Evolutionary conservation across 352 stramenopile genomes (phyloP).

Genomic region (Phytophthora syringae): DNA sequence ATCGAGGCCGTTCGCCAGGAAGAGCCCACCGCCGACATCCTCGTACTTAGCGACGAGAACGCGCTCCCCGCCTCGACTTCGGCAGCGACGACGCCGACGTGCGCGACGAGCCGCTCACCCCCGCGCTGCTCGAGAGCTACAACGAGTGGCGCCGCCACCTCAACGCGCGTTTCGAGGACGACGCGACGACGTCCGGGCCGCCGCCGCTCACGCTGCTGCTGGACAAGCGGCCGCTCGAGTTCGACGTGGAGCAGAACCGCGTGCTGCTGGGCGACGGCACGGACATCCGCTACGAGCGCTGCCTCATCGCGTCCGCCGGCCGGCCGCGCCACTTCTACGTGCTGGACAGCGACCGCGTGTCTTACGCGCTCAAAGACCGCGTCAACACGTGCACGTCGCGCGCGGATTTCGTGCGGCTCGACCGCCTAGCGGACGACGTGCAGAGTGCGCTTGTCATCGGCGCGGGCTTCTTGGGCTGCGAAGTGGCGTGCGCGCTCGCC

Average conservation of each 20-base stretch:
- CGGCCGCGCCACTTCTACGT: slow-evolving; percentile 90
- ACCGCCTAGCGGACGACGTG: slow-evolving; percentile 59
- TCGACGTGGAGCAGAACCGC: slow-evolving; percentile 88
- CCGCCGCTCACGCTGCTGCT: slow-evolving; percentile 79
- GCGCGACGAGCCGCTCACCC: slow-evolving; percentile 33
- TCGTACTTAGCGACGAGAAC: slow-evolving; percentile 89
- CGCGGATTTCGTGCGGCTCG: slow-evolving; percentile 84
- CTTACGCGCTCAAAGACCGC: slow-evolving; percentile 82
- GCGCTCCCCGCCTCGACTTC: slow-evolving; percentile 70
- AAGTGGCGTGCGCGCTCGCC: slow-evolving; percentile 79
- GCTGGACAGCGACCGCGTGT: slow-evolving; percentile 82
- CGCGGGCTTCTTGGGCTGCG: slow-evolving; percentile 91
- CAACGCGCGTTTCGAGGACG: slow-evolving; percentile 78
- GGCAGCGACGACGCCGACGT: slow-evolving; percentile 20
- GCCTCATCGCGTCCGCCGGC: slow-evolving; percentile 86
- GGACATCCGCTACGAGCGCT: slow-evolving; percentile 86
- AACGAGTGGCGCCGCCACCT: slow-evolving; percentile 93
- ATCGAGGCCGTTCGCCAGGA: slow-evolving; percentile 92
- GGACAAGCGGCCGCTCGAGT: slow-evolving; percentile 74
- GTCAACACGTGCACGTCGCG: slow-evolving; percentile 89
- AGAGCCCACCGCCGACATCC: slow-evolving; percentile 77
- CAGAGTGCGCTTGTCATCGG: slow-evolving; percentile 85
- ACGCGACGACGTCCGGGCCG: slow-evolving; percentile 30
- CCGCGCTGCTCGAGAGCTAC: slow-evolving; percentile 84
- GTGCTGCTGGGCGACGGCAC: slow-evolving; percentile 85